Percentiles rank a stretch among this genome's conserved stretches.
Evolutionary conservation across 805 yeast genomes (phyloP).

Genomic region (Kazachstania kunashirensis): DNA sequence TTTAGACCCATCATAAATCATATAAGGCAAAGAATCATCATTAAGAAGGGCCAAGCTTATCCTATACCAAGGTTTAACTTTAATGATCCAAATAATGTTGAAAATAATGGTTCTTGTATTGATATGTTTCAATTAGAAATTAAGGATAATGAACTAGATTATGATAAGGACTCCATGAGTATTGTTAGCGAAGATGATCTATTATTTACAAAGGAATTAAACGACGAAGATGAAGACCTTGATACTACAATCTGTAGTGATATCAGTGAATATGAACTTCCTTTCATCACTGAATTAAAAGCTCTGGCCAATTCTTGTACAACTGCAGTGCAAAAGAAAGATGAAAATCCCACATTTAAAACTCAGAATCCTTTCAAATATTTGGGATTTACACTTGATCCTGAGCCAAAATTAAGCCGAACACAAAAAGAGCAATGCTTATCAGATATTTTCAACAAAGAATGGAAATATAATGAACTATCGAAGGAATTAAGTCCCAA

Average conservation of each 20-base stretch:
- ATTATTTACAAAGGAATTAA: too few species aligned
- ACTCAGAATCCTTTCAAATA: slow-evolving; percentile 1
- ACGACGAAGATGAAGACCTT: too few species aligned
- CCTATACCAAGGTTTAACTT: neutral
- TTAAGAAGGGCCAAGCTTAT: neutral
- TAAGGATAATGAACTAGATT: neutral
- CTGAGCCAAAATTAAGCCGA: neutral
- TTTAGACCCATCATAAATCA: slow-evolving; percentile 31
- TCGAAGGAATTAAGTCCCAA: too few species aligned
- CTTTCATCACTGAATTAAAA: too few species aligned
- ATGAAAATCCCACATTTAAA: neutral
- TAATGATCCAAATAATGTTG: neutral
- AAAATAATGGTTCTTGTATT: neutral
- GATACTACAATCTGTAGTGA: too few species aligned
- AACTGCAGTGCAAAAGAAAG: too few species aligned
- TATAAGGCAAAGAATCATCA: slow-evolving; percentile 9
- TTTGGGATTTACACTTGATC: neutral
- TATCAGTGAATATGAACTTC: too few species aligned
- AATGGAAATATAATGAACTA: slow-evolving; percentile 40
- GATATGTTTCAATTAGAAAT: slow-evolving; percentile 1
- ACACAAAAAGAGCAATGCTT: neutral
- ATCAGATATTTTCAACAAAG: slow-evolving; percentile 8
- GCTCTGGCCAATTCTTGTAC: too few species aligned
- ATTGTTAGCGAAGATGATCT: neutral
- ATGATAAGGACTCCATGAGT: neutral